Conservation (phyloP, 345 rosid species). For the Eucalyptus erythrocorys region DNA sequence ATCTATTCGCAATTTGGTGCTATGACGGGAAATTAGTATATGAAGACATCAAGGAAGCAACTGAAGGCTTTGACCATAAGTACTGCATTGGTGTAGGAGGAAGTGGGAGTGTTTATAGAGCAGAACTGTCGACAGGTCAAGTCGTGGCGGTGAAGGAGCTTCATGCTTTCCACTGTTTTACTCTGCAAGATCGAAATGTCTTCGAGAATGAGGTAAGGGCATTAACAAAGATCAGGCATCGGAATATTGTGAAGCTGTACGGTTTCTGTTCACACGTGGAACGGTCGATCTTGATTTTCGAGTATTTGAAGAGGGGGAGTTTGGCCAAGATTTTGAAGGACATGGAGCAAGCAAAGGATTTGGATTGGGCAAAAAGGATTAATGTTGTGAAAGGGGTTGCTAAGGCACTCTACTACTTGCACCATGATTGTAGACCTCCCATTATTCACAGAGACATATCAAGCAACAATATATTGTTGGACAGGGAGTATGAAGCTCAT, state of each 20-base stretch:
- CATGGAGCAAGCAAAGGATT: not conserved
- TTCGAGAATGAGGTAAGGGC: slow-evolving; percentile 4
- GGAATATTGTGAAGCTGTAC: slow-evolving; percentile 6
- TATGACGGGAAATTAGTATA: slow-evolving; percentile 13
- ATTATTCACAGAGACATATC: slow-evolving; percentile 16
- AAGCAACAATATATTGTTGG: slow-evolving; percentile 9
- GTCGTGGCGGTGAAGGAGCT: slow-evolving; percentile 13
- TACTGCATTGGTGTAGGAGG: slow-evolving; percentile 22
- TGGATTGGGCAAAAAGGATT: slow-evolving; percentile 4
- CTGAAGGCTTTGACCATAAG: slow-evolving; percentile 2
- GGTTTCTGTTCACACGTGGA: not conserved
- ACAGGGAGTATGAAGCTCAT: slow-evolving; percentile 1
- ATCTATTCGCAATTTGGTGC: slow-evolving; percentile 3
- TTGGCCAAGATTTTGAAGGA: not conserved
- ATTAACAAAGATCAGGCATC: slow-evolving; percentile 1
- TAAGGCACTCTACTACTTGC: slow-evolving; percentile 8
- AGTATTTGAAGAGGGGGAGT: slow-evolving; percentile 6
- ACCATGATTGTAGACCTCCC: slow-evolving; percentile 6
- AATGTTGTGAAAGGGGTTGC: slow-evolving; percentile 4
- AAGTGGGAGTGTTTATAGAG: slow-evolving; percentile 22
- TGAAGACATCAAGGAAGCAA: slow-evolving; percentile 13
- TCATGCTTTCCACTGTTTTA: not conserved
- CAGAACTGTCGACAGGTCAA: slow-evolving; percentile 5
- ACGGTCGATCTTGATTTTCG: not conserved
- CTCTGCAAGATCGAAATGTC: not conserved